Percentiles rank a stretch among this genome's conserved stretches.
Conservation (phyloP, 495 filamentous ascomycete genomes). For the Letharia lupina region DNA sequence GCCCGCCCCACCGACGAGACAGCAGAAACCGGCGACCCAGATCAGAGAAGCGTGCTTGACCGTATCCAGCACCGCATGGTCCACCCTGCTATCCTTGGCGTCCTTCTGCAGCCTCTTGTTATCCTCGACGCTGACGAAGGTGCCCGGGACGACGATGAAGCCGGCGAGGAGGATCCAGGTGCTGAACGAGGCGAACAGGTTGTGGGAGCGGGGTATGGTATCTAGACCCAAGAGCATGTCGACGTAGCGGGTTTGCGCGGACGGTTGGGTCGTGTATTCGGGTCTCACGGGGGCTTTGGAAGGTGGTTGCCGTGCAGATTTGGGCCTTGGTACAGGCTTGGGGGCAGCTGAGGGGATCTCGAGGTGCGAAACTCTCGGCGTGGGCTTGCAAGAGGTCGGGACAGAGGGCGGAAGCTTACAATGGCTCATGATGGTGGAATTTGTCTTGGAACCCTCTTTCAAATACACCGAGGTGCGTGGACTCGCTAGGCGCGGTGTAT, state of each 20-base stretch:
- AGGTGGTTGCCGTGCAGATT: neutral
- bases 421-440: constrained; percentile 1
- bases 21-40: constrained; percentile 23
- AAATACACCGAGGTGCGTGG: neutral
- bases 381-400: neutral
- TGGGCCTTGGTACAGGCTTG: constrained; percentile 19
- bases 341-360: neutral
- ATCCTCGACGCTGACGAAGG: constrained; percentile 31
- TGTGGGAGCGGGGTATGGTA: constrained; percentile 26
- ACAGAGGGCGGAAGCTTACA: neutral
- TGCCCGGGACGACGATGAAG: constrained; percentile 34
- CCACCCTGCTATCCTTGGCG: constrained; percentile 15
- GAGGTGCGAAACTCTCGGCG: neutral
- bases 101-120: constrained; percentile 16
- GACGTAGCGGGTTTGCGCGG: constrained; percentile 22
- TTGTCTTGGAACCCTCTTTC: neutral
- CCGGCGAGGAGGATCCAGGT: constrained; percentile 34
- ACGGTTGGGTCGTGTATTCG: neutral
- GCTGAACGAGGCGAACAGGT: constrained; percentile 28
- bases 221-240: constrained; percentile 30
- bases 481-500: neutral
- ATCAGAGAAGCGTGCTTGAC: constrained; percentile 28
- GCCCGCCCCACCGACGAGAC: constrained; percentile 14
- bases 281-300: neutral
- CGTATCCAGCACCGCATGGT: constrained; percentile 18